phyloP scores from a whole-genome alignment of 139 green algal genomes.

The Eudorina sp. region DNA sequence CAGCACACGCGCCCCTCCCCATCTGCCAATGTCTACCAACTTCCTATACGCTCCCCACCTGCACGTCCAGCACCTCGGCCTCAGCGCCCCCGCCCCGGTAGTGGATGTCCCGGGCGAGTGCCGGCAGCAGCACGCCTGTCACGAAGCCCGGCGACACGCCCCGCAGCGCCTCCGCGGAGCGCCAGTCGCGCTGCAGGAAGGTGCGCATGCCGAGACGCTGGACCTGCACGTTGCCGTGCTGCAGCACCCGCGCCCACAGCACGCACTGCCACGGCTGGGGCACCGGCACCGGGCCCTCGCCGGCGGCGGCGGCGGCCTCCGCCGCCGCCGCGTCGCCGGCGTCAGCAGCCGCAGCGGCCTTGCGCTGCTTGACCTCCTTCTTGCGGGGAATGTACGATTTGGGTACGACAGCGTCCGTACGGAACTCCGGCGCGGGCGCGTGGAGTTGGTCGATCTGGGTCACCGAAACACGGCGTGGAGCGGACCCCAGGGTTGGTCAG shows the following conservation, averaged over 20 bases:
- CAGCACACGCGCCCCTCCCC: too few relatives aligned
- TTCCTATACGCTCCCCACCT: conserved; percentile 1
- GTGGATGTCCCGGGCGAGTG: conserved; percentile 47
- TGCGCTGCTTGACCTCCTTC: conserved; percentile 40
- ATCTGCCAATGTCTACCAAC: too few relatives aligned
- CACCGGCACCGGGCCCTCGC: background rate
- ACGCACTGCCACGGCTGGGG: conserved; percentile 53
- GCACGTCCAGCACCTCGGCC: conserved; percentile 33
- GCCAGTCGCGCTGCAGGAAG: conserved; percentile 64
- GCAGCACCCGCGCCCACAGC: conserved; percentile 61
- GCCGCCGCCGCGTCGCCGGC: background rate
- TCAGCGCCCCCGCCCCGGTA: conserved; percentile 45
- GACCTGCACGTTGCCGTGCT: conserved; percentile 64
- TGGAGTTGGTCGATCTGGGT: conserved; percentile 40
- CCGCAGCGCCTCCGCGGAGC: background rate
- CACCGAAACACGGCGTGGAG: too few relatives aligned
- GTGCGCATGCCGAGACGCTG: conserved; percentile 56
- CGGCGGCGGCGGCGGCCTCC: background rate
- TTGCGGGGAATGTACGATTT: conserved; percentile 34
- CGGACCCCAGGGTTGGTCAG: too few relatives aligned
- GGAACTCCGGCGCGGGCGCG: conserved; percentile 40
- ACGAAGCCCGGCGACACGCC: conserved; percentile 48
- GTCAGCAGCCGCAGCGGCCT: background rate
- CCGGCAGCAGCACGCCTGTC: conserved; percentile 51
- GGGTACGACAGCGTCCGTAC: conserved; percentile 20